Percentiles rank a stretch among this genome's conserved stretches.
Evolutionary conservation across 177 flowering plant genomes (phyloP).

Genomic region (Vitis hybrid): DNA sequence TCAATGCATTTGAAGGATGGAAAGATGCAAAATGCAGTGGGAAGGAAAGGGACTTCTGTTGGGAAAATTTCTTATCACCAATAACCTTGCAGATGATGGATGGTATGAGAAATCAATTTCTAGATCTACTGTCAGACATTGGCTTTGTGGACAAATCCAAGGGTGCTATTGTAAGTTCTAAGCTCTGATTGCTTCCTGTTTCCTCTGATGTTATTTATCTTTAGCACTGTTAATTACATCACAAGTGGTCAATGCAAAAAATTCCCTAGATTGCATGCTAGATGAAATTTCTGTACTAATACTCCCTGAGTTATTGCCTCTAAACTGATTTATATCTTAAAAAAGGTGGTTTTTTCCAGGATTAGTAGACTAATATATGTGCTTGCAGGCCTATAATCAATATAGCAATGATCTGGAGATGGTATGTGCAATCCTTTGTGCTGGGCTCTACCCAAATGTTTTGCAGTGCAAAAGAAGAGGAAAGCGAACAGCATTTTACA

Average conservation of each 20-base stretch:
- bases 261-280: conserved; percentile 1
- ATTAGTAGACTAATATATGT: not conserved
- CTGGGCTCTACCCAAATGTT: conserved; percentile 97
- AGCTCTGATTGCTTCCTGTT: no score
- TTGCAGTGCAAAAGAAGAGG: conserved; percentile 97
- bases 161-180: conserved; percentile 52
- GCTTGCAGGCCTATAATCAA: conserved; percentile 77
- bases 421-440: conserved; percentile 93
- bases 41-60: conserved; percentile 72
- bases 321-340: not conserved
- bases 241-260: no score
- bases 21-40: conserved; percentile 76
- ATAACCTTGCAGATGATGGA: conserved; percentile 90
- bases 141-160: conserved; percentile 79
- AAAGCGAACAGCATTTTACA: conserved; percentile 83
- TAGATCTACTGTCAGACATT: conserved; percentile 75
- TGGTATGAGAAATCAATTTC: conserved; percentile 88
- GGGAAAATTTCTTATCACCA: conserved; percentile 87
- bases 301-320: not conserved
- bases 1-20: conserved; percentile 91
- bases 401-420: conserved; percentile 89
- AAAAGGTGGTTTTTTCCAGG: no score
- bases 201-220: no score
- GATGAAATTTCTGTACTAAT: not conserved
- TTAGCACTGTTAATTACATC: no score